These are phyloP conservation scores for Clarireedia hainanense DNA, from an alignment of 2,329 filamentous ascomycete genomes.

Conservation along the genomic window DNA sequence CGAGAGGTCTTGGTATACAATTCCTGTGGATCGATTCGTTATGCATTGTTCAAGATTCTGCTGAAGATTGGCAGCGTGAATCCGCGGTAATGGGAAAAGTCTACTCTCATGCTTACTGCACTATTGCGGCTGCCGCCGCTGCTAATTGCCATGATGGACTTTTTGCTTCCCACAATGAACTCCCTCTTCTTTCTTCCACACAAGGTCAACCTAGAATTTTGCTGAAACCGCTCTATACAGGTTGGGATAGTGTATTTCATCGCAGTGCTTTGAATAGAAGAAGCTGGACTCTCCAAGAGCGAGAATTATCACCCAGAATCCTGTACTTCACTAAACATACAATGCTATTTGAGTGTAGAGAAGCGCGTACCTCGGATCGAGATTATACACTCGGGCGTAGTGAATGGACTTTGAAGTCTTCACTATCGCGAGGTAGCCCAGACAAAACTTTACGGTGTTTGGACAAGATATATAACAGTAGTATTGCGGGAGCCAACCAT, in stretches of 20 bases:
- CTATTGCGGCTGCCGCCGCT: slow-evolving; percentile 10
- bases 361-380: slow-evolving; percentile 1
- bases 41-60: slow-evolving; percentile 6
- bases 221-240: not conserved
- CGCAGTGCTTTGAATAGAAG: slow-evolving; percentile 13
- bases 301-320: slow-evolving; percentile 10
- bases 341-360: slow-evolving; percentile 8
- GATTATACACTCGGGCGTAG: not conserved
- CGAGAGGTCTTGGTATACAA: slow-evolving; percentile 1
- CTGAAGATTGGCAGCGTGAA: slow-evolving; percentile 16
- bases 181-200: not conserved
- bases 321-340: slow-evolving; percentile 15
- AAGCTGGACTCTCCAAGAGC: slow-evolving; percentile 14
- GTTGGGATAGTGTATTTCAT: slow-evolving; percentile 4
- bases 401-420: not conserved
- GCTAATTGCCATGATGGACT: not conserved
- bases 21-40: slow-evolving; percentile 7
- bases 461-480: slow-evolving; percentile 2
- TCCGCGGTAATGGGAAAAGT: slow-evolving; percentile 14
- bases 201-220: not conserved
- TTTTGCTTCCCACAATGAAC: slow-evolving; percentile 3
- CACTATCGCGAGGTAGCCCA: not conserved
- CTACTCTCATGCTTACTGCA: slow-evolving; percentile 12
- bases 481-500: not conserved
- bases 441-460: slow-evolving; percentile 2